phyloP scores from a whole-genome alignment of 129 eudicot genomes.

The Flaveria robusta region DNA sequence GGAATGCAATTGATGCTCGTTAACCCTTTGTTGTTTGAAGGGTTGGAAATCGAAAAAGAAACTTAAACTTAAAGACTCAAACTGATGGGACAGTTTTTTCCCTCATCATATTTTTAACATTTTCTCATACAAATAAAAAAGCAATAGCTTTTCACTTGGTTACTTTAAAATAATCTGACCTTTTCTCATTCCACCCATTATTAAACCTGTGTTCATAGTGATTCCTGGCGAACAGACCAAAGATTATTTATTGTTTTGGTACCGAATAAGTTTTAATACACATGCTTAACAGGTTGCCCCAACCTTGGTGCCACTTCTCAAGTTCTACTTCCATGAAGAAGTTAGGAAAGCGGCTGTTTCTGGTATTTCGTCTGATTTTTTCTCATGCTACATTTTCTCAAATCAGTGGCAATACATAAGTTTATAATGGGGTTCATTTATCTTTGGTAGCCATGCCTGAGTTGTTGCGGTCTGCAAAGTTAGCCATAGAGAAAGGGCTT shows the following conservation, averaged over 20 bases:
- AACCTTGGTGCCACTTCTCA: slow-evolving; percentile 93
- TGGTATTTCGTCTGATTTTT: slow-evolving; percentile 45
- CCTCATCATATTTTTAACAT: background rate
- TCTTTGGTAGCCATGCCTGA: slow-evolving; percentile 89
- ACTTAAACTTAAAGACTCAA: background rate
- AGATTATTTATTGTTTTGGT: background rate
- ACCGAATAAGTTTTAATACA: background rate
- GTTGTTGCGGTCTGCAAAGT: slow-evolving; percentile 83
- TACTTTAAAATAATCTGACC: background rate
- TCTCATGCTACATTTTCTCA: background rate
- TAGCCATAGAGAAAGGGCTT: slow-evolving; percentile 96
- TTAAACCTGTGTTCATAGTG: background rate
- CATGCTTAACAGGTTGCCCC: slow-evolving; percentile 82
- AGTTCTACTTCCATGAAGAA: slow-evolving; percentile 97
- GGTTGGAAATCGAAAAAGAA: background rate
- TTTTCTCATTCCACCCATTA: background rate
- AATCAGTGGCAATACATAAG: background rate
- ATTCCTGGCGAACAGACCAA: background rate
- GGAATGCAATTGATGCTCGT: background rate
- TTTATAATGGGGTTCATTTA: background rate
- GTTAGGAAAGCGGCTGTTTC: slow-evolving; percentile 99
- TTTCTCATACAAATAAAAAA: background rate
- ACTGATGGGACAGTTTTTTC: background rate
- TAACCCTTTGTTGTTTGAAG: background rate
- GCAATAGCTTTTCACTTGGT: background rate